A percentile compares a stretch with the other conserved stretches of the same genome.
Evolutionary conservation across 2,329 filamentous ascomycete species (phyloP).

Genomic region (Juglanconis sp.): DNA sequence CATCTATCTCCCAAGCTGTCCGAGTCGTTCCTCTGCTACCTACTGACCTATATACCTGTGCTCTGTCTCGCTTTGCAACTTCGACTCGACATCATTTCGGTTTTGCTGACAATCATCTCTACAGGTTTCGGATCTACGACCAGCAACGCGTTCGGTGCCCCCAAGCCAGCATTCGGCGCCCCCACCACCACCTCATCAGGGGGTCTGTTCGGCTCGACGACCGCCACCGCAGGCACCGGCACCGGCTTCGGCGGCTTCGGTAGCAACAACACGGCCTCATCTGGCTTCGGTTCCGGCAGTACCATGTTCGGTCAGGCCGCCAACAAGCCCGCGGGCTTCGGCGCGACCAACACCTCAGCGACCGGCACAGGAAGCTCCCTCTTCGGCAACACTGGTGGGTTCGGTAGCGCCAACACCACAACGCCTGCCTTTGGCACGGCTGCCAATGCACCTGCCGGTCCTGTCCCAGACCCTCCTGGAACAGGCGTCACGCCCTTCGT

Average conservation of each 20-base stretch:
- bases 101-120: slow-evolving; percentile 7
- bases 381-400: slow-evolving; percentile 42
- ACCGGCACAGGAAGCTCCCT: slow-evolving; percentile 38
- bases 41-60: neutral
- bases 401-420: slow-evolving; percentile 35
- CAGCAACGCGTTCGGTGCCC: slow-evolving; percentile 34
- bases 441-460: slow-evolving; percentile 45
- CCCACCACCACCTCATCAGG: slow-evolving; percentile 36
- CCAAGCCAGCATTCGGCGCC: slow-evolving; percentile 53
- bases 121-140: slow-evolving; percentile 35
- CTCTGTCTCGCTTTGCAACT: neutral
- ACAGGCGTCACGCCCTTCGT: slow-evolving; percentile 69
- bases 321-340: slow-evolving; percentile 45
- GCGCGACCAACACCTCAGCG: slow-evolving; percentile 34
- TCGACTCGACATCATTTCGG: neutral
- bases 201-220: slow-evolving; percentile 43
- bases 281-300: slow-evolving; percentile 37
- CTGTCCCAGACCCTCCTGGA: slow-evolving; percentile 60
- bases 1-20: slow-evolving; percentile 1
- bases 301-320: slow-evolving; percentile 48
- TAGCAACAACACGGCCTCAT: slow-evolving; percentile 28
- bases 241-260: slow-evolving; percentile 43
- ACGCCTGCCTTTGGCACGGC: slow-evolving; percentile 41
- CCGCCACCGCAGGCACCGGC: slow-evolving; percentile 33
- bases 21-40: neutral